phyloP scores from a whole-genome alignment of 768 basidiomycete species.

The Lactarius tabidus region DNA sequence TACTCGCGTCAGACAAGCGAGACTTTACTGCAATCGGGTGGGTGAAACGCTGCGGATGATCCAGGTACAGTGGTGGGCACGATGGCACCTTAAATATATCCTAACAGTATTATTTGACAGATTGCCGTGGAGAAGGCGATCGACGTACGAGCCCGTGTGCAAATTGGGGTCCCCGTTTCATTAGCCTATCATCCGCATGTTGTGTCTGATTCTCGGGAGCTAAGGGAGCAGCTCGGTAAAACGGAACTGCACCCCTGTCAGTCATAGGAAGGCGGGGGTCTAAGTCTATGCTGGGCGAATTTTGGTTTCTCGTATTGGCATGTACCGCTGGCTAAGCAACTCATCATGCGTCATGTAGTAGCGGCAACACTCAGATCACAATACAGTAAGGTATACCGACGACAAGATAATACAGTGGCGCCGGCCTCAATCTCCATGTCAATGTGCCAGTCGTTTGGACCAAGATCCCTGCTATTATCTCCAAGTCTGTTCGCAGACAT shows the following conservation, averaged over 20 bases:
- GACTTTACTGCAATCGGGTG: background rate
- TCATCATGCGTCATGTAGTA: too few species aligned
- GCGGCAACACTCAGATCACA: too few species aligned
- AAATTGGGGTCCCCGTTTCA: too few species aligned
- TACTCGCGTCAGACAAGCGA: background rate
- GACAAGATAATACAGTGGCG: too few species aligned
- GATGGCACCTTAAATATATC: background rate
- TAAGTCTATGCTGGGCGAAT: background rate
- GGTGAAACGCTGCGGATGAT: background rate
- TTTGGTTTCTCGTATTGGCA: background rate
- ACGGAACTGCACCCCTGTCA: background rate
- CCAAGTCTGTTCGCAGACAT: too few species aligned
- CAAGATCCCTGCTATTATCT: too few species aligned
- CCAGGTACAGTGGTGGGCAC: background rate
- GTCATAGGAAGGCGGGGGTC: background rate
- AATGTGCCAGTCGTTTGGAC: too few species aligned
- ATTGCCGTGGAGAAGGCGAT: background rate
- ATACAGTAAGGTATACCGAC: too few species aligned
- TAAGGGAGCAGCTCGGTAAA: background rate
- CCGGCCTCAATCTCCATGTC: too few species aligned
- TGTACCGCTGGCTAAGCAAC: background rate
- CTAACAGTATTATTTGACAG: background rate
- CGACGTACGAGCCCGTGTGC: background rate
- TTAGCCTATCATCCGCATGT: background rate
- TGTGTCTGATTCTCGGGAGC: background rate